phyloP scores from a whole-genome alignment of 2,329 filamentous ascomycete genomes.

The Sporothrix sp. region DNA sequence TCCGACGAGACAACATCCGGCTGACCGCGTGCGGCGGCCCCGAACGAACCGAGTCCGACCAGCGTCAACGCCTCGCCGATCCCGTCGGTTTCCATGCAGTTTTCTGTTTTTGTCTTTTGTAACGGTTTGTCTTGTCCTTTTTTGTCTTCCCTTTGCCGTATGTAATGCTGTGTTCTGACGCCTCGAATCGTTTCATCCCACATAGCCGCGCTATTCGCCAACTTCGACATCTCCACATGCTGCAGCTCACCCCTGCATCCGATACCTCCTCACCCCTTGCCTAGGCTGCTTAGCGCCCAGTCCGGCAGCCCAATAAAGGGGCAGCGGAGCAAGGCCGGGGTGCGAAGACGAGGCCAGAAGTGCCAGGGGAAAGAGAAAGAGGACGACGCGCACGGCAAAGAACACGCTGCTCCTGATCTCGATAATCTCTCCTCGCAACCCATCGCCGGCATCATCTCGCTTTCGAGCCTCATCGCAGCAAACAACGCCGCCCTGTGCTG shows the following conservation, averaged over 20 bases:
- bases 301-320: slow-evolving; percentile 13
- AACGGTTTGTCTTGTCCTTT: not conserved
- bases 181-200: slow-evolving; percentile 10
- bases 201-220: not conserved
- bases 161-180: not conserved
- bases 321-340: slow-evolving; percentile 8
- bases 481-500: too few relatives aligned
- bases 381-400: not conserved
- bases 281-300: slow-evolving; percentile 12
- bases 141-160: not conserved
- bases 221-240: slow-evolving; percentile 1
- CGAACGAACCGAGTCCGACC: too few relatives aligned
- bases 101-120: too few relatives aligned
- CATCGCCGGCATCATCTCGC: not conserved
- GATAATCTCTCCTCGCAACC: not conserved
- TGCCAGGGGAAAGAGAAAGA: not conserved
- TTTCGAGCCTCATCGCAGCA: too few relatives aligned
- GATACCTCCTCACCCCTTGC: slow-evolving; percentile 13
- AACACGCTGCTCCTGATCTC: slow-evolving; percentile 6
- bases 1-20: too few relatives aligned
- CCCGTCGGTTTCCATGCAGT: too few relatives aligned
- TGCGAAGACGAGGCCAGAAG: not conserved
- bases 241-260: slow-evolving; percentile 14
- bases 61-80: not conserved
- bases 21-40: too few relatives aligned